Conservation (phyloP, 257 asterid species). For the Solanum pennellii region DNA sequence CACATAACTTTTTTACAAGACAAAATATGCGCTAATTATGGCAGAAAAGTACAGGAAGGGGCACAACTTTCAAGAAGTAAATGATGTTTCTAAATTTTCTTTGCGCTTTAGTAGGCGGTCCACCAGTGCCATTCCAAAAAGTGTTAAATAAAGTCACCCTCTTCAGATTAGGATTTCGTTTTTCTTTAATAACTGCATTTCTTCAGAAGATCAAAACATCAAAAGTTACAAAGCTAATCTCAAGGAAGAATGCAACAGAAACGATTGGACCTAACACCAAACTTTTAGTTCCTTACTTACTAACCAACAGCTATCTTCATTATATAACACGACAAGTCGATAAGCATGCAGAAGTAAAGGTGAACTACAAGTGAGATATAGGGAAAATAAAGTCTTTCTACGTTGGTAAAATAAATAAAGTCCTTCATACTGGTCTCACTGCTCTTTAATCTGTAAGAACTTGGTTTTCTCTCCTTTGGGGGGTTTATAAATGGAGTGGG, state of each 20-base stretch:
- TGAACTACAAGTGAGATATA: not conserved
- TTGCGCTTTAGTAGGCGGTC: not conserved
- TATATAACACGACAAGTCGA: not conserved
- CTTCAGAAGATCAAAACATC: not conserved
- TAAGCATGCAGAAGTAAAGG: not conserved
- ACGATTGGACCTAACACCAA: not conserved
- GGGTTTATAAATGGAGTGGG: not conserved
- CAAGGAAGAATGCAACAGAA: not conserved
- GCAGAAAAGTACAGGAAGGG: not conserved
- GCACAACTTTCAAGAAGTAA: not conserved
- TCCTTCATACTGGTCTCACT: not conserved
- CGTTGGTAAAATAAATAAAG: not conserved
- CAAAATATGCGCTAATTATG: not conserved
- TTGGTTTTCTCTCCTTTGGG: not conserved
- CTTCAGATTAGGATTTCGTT: not conserved
- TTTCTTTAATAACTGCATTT: not conserved
- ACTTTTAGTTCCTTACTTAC: not conserved
- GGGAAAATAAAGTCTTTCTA: not conserved
- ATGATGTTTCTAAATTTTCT: not conserved
- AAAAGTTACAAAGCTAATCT: not conserved
- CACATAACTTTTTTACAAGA: not conserved
- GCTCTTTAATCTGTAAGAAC: not conserved
- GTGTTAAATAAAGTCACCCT: not conserved
- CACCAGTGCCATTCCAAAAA: not conserved
- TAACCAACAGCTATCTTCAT: not conserved